Base-by-base conservation (phyloP, 176 grass and related monocot genomes). In the Typha latifolia region DNA sequence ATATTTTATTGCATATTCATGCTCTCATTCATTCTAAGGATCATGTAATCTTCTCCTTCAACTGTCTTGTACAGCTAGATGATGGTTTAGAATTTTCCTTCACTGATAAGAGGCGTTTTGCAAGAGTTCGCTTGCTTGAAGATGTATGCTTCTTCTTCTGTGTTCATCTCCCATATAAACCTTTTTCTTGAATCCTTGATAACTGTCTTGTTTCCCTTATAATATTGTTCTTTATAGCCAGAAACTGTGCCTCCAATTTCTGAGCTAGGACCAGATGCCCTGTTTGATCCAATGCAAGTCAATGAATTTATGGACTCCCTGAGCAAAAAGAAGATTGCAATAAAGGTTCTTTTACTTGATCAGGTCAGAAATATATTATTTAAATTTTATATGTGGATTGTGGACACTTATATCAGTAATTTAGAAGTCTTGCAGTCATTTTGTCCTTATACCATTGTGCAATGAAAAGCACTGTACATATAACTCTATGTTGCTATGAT, bases 31-130 rank as follows among this genome's bases (percentile, higher is more conserved):
- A 4, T 52, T 52, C 51, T 26, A 26, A 26, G 24, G 34, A 37
- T 37, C 7, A 37, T 66, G 37, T 62, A 67, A 62, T 1, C 0
- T 70, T 10, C 61, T 81, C 6, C 16, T 9, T 59, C 16, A 69
- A 26, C 63, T 12, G 43, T 73, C 19, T 66, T 70, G 26, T 80
- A 37, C 83, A 97, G 85, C 81, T 97, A 75, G 88, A 89, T 86
- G 93, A 97, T 76, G 88, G 93, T 63, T 62, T 97, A 55, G 88
- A 97, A 66, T 89, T 97, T 62, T 97, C 88, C 64, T 97, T 97
- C 80, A 97, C 88, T 65, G 93, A 97, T 84, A 97, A 92, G 77
- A 86, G 88, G 50, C 88, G 93, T 12, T 92, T 97, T 82, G 93
- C 83, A 57, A 82, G 72, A 82, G 84, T 97, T 78, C 80, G 88